phyloP scores from a whole-genome alignment of 768 basidiomycete species.

The Serendipita sp. region DNA sequence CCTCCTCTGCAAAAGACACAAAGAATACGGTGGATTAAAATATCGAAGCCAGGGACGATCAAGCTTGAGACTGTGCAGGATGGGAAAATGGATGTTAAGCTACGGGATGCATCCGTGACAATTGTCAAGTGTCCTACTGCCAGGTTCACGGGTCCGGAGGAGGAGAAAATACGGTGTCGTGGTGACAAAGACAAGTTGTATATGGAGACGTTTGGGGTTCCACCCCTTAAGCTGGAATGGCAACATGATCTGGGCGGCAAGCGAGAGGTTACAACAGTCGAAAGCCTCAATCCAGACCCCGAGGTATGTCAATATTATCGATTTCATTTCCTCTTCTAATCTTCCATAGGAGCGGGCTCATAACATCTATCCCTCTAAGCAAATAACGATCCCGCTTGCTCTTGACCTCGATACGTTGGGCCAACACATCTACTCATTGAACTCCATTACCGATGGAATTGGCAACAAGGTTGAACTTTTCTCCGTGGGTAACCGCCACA shows the following conservation, averaged over 20 bases:
- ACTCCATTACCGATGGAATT: slow-evolving; percentile 66
- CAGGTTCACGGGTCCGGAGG: slow-evolving; percentile 32
- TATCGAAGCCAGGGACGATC: slow-evolving; percentile 57
- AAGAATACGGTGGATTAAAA: slow-evolving; percentile 49
- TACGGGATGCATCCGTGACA: slow-evolving; percentile 45
- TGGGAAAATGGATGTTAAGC: slow-evolving; percentile 39
- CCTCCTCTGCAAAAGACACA: slow-evolving; percentile 56
- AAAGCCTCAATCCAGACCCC: slow-evolving; percentile 58
- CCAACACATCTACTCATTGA: slow-evolving; percentile 53
- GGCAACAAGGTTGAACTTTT: slow-evolving; percentile 44
- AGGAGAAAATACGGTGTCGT: slow-evolving; percentile 42
- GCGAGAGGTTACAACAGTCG: slow-evolving; percentile 58
- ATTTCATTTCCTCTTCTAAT: not conserved
- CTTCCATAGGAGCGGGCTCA: not conserved
- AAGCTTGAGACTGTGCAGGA: slow-evolving; percentile 62
- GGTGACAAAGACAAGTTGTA: slow-evolving; percentile 34
- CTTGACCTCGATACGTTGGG: slow-evolving; percentile 48
- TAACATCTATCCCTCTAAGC: slow-evolving; percentile 23
- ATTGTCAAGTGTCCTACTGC: slow-evolving; percentile 74
- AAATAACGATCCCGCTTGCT: slow-evolving; percentile 50
- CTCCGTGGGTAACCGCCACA: slow-evolving; percentile 12
- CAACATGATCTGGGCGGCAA: slow-evolving; percentile 47
- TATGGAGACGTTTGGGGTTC: slow-evolving; percentile 13
- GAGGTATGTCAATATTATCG: slow-evolving; percentile 13
- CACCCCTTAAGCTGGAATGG: slow-evolving; percentile 52